Evolutionary conservation across 345 rosid species (phyloP), one percentile per base, ranked within the genome.

Genomic region (Physaria fendleri): DNA sequence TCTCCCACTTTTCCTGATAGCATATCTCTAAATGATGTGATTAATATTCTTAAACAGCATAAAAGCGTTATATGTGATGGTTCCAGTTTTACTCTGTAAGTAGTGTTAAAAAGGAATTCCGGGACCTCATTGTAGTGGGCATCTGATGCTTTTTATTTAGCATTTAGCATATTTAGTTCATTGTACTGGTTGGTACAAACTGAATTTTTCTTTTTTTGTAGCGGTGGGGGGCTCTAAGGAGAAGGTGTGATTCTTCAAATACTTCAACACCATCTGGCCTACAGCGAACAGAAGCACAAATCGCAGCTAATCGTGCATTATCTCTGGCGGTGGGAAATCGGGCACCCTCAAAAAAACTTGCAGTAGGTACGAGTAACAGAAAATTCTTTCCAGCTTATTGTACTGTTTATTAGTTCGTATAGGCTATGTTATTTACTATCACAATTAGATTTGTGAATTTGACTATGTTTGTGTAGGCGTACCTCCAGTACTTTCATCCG

Each of bases 291-390:
- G 97, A 83, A 80, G 85, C 79, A 25, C 83, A 77, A 67, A 71
- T 75, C 71, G 97, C 97, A 72, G 82, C 95, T 51, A 84, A 84
- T 54, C 83, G 68, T 71, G 99, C 99, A 34, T 56, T 90, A 75
- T 74, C 81, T 39, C 48, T 81, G 49, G 99, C 97, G 25, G 85
- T 93, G 50, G 85, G 79, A 74, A 78, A 46, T 64, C 61, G 69
- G 8, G 8, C 44, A 59, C 83, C 87, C 2, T 50, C 74, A 39
- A 87, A 73, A 74, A 84, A 68, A 39, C 37, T 60, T 54, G 52
- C 77, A 54, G 72, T 73, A 62, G 74, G 74, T 66, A 58, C 63
- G 50, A 65, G 60, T 72, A 60, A 60, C 30, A 53, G 50, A 62
- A 48, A 27, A 56, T 5, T 46, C 28, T 56, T 27, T 29, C 44